Evolutionary conservation across 2,329 filamentous ascomycete genomes (phyloP), one percentile per base, ranked within the genome.

Genomic region (Microsporum audouinii): DNA sequence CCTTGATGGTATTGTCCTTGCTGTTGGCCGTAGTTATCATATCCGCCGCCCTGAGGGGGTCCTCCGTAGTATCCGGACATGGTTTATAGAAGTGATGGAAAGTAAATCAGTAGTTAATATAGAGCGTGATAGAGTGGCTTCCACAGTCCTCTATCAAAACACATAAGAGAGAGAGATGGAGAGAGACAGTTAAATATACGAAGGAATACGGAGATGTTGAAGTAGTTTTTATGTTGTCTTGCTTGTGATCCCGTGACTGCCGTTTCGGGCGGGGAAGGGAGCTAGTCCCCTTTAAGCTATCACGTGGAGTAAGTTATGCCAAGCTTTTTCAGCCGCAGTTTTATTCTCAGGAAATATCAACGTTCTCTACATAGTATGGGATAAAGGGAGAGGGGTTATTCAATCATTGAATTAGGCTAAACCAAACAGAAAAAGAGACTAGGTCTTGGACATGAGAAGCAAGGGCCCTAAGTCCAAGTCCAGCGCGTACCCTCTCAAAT

Each of bases 41-140:
- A 49, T 17, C 60, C 62, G 36, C 58, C 45, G 31, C 38, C 43
- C 45, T 41, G 47, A 6, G 62, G 59, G 23, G 56, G 59, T 5
- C 56, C 60, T 43, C 62, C 62, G 60, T 63, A 63, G 58, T 63
- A 63, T 36, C 60, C 60, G 34, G 62, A 63, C 62, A 63, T 63
- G 36, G 27, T 61, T 7, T 55, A 14, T 36, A 38, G 51, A 27
- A 10, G 23, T 47, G 17, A 8, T 34, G 29, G 4, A 36, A 6
- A 8, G 14, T 14, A 34, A 3, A 14, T 10, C 1, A 33, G 29
- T 47, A 8, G 8, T 8, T 47, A 8, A 23, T 27, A 3, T 51
- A 51, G 27, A 5, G 8, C 29, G 23, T 14, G 8, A 5, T 31
- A 14, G 12, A 14, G 45, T 14, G 12, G 10, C 12, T 29, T 47